Evolutionary conservation across 2,329 filamentous ascomycete genomes (phyloP).

Genomic region (Phialophora expanda): DNA sequence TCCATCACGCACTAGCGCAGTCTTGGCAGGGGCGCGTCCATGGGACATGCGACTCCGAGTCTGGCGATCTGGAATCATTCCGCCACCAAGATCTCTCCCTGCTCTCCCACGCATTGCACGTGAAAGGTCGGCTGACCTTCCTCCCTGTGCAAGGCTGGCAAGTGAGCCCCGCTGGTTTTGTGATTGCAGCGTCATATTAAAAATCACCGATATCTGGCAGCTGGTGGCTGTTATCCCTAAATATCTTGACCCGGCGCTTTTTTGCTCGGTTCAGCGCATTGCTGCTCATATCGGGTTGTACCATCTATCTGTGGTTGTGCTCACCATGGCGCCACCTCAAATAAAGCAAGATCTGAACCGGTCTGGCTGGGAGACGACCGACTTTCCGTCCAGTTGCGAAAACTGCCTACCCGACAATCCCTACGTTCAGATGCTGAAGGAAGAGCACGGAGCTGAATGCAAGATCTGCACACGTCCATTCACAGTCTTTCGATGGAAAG

Average conservation of each 20-base stretch:
- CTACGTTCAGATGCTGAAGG: slow-evolving; percentile 98
- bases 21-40: slow-evolving; percentile 12
- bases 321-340: slow-evolving; percentile 74
- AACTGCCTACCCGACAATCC: slow-evolving; percentile 94
- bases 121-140: background rate
- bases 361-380: slow-evolving; percentile 85
- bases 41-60: slow-evolving; percentile 4
- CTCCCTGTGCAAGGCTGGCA: background rate
- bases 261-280: background rate
- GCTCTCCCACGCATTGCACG: too few relatives aligned
- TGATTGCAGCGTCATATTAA: slow-evolving; percentile 13
- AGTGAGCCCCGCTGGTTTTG: slow-evolving; percentile 12
- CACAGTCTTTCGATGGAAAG: slow-evolving; percentile 93
- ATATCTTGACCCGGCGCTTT: background rate
- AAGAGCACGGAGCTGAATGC: slow-evolving; percentile 89
- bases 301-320: background rate
- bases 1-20: background rate
- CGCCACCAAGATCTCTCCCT: background rate
- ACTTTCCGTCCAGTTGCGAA: slow-evolving; percentile 67
- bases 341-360: slow-evolving; percentile 97
- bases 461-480: slow-evolving; percentile 92
- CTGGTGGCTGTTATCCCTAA: background rate
- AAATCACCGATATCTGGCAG: background rate
- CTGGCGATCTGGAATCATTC: slow-evolving; percentile 3
- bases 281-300: background rate